Conservation (phyloP, 1,284 basidiomycete genomes). For the Microbotryum intermedium region DNA sequence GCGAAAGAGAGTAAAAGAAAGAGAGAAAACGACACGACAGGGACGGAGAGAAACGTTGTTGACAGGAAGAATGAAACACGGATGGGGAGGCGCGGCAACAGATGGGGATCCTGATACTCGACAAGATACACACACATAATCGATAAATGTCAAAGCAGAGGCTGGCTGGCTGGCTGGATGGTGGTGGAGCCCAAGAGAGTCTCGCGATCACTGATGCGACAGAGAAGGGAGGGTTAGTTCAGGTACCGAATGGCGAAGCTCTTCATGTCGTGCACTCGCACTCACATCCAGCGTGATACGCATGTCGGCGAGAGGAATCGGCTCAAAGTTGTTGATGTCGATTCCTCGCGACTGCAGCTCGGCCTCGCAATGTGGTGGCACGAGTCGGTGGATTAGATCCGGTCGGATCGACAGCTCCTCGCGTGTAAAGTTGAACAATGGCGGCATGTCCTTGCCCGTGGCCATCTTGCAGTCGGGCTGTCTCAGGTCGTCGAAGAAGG, state of each 20-base stretch:
- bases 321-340: constrained; percentile 56
- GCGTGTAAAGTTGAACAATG: constrained; percentile 89
- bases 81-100: constrained; percentile 28
- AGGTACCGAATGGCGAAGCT: background rate
- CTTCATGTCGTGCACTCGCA: background rate
- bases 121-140: background rate
- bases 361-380: constrained; percentile 79
- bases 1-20: no score
- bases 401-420: constrained; percentile 96
- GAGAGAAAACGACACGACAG: constrained; percentile 4
- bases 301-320: constrained; percentile 39
- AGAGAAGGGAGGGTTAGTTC: background rate
- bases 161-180: background rate
- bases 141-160: background rate
- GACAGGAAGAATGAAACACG: constrained; percentile 15
- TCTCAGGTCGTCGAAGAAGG: constrained; percentile 95
- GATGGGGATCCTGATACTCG: constrained; percentile 16
- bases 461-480: constrained; percentile 85
- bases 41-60: constrained; percentile 18
- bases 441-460: constrained; percentile 90
- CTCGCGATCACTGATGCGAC: no score
- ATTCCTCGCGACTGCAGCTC: constrained; percentile 80
- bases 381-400: constrained; percentile 81
- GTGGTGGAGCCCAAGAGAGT: background rate
- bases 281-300: constrained; percentile 38